A percentile compares a stretch with the other conserved stretches of the same genome.
Conservation (phyloP, 2,329 filamentous ascomycete genomes). For the Scedosporium aurantiacum region DNA sequence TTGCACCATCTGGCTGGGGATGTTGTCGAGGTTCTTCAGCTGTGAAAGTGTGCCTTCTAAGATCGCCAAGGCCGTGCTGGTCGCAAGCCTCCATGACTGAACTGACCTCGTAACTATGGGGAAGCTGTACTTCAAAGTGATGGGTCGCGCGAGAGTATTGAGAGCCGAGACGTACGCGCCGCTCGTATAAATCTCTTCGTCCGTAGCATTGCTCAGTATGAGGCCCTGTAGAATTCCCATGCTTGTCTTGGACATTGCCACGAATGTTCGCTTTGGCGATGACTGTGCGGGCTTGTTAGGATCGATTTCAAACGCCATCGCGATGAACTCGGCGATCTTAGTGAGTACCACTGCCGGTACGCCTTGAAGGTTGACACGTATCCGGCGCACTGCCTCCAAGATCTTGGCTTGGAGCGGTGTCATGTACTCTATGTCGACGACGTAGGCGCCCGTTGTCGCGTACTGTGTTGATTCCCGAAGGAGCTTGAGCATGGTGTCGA, state of each 20-base stretch:
- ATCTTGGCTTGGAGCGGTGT: conserved; percentile 64
- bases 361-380: conserved; percentile 54
- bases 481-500: conserved; percentile 59
- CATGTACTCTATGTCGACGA: conserved; percentile 60
- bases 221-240: conserved; percentile 59
- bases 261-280: conserved; percentile 59
- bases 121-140: conserved; percentile 73
- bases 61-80: conserved; percentile 56
- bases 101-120: conserved; percentile 57
- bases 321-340: conserved; percentile 59
- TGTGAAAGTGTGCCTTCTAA: conserved; percentile 55
- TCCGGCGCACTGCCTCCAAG: conserved; percentile 53
- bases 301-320: conserved; percentile 51
- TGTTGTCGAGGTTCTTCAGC: conserved; percentile 35
- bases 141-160: conserved; percentile 55
- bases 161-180: conserved; percentile 57
- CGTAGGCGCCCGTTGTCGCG: conserved; percentile 56
- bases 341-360: conserved; percentile 58
- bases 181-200: conserved; percentile 58
- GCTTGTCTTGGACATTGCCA: conserved; percentile 76
- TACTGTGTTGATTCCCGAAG: conserved; percentile 60
- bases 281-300: conserved; percentile 19
- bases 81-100: conserved; percentile 72
- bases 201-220: conserved; percentile 45
- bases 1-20: conserved; percentile 34